Conservation (phyloP, 2,329 filamentous ascomycete genomes). For the Aureobasidium sp. region DNA sequence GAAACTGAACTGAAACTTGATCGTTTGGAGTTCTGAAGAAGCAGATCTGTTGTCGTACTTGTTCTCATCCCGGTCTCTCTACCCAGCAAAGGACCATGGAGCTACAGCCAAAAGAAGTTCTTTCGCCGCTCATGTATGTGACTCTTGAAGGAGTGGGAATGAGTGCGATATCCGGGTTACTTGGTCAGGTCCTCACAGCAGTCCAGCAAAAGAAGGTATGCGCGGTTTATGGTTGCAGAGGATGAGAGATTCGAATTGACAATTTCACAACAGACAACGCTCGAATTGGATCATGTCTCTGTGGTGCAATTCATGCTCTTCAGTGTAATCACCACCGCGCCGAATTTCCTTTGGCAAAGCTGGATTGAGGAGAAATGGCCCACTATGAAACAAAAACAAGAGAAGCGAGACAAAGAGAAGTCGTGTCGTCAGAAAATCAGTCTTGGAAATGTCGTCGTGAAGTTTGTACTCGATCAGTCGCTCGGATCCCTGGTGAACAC, state of each 20-base stretch:
- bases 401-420: not conserved
- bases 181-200: not conserved
- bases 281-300: not conserved
- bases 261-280: not conserved
- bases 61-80: no score
- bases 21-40: no score
- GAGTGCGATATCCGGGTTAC: not conserved
- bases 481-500: not conserved
- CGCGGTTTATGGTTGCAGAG: not conserved
- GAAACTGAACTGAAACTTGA: no score
- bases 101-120: not conserved
- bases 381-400: not conserved
- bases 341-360: not conserved
- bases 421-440: not conserved
- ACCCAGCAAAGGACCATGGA: not conserved
- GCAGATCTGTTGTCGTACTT: no score
- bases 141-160: not conserved
- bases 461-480: not conserved
- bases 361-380: not conserved
- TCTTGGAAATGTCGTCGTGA: not conserved
- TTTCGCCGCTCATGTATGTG: not conserved
- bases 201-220: not conserved
- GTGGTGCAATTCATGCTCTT: not conserved
- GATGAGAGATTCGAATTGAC: not conserved
- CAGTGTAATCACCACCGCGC: not conserved